Evolutionary conservation across 176 grass and related monocot species (phyloP).

Genomic region (Zoysia pacifica): DNA sequence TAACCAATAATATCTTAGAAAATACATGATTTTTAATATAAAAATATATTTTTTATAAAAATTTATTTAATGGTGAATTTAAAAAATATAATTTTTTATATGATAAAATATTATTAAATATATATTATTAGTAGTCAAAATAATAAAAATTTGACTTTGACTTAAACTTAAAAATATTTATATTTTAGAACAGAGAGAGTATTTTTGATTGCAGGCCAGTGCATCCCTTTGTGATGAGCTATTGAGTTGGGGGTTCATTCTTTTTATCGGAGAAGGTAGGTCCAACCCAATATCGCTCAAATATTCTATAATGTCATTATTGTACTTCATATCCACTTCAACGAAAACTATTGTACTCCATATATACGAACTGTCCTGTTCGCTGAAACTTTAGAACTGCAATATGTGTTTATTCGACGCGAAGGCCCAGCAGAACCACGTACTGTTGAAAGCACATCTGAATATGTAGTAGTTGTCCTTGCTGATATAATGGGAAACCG

Average conservation of each 20-base stretch:
- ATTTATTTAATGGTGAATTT: no score
- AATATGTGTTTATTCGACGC: neutral
- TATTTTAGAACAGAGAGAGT: no score
- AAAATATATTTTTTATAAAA: no score
- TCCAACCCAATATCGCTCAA: neutral
- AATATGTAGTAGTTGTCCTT: conserved; percentile 25
- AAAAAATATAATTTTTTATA: no score
- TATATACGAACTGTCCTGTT: neutral
- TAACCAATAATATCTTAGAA: no score
- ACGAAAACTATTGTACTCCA: neutral
- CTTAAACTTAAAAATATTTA: no score
- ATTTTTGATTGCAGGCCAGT: conserved; percentile 41
- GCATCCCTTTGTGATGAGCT: conserved; percentile 78
- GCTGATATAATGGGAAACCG: neutral
- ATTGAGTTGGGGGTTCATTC: conserved; percentile 68
- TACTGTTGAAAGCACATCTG: neutral
- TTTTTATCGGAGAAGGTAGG: conserved; percentile 87
- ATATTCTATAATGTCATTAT: no score
- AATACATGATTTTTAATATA: no score
- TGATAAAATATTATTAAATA: no score
- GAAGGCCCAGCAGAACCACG: conserved; percentile 13
- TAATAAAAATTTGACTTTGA: no score
- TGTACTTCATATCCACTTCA: neutral
- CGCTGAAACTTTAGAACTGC: neutral
- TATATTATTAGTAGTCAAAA: no score